These are phyloP conservation scores for Vanderwaltozyma verrucispora DNA, from an alignment of 805 yeast species.

Conservation along the genomic window DNA sequence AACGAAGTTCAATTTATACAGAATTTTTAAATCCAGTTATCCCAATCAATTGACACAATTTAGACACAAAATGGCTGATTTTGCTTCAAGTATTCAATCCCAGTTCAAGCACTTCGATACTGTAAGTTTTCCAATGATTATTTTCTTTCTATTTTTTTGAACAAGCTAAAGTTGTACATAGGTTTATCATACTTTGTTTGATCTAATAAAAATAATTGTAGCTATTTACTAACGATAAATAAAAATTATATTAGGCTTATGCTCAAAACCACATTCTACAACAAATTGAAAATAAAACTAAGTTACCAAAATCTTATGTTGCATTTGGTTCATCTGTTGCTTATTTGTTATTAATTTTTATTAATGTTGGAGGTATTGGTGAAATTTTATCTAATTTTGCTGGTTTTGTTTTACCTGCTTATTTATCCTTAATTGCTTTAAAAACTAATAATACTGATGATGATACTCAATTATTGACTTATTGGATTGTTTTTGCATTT, in stretches of 20 bases:
- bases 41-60: not conserved
- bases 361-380: slow-evolving; percentile 92
- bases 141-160: not conserved
- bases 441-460: slow-evolving; percentile 59
- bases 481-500: slow-evolving; percentile 97
- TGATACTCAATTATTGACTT: slow-evolving; percentile 82
- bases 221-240: not conserved
- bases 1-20: no score
- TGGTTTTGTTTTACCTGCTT: slow-evolving; percentile 85
- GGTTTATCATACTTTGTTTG: not conserved
- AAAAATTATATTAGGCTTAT: slow-evolving; percentile 15
- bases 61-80: slow-evolving; percentile 30
- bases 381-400: slow-evolving; percentile 88
- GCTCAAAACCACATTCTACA: slow-evolving; percentile 28
- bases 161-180: slow-evolving; percentile 4
- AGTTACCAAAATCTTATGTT: slow-evolving; percentile 77
- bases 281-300: slow-evolving; percentile 35
- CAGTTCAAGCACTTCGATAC: slow-evolving; percentile 38
- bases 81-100: slow-evolving; percentile 36
- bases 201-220: not conserved
- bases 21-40: no score
- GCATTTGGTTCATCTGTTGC: slow-evolving; percentile 52
- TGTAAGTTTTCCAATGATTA: slow-evolving; percentile 27
- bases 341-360: slow-evolving; percentile 70
- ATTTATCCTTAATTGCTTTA: slow-evolving; percentile 75